These are phyloP conservation scores for Hymenoscyphus salicellus DNA, from an alignment of 2,329 filamentous ascomycete species.

Conservation along the genomic window DNA sequence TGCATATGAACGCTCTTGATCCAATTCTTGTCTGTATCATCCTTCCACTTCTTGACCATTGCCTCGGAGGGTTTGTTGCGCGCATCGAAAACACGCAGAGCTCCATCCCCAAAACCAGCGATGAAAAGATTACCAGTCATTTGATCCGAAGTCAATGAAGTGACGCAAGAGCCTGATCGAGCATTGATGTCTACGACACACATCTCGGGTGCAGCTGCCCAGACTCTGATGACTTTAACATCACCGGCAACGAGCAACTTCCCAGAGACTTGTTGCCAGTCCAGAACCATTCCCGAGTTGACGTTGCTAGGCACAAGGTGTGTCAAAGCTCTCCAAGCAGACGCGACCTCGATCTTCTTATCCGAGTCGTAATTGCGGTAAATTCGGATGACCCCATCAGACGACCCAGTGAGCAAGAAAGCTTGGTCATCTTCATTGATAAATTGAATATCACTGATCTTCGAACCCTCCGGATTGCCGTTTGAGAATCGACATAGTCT, in stretches of 20 bases:
- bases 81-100: slow-evolving; percentile 90
- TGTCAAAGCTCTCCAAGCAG: slow-evolving; percentile 85
- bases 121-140: slow-evolving; percentile 96
- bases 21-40: slow-evolving; percentile 82
- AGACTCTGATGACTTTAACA: slow-evolving; percentile 90
- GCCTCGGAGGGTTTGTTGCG: slow-evolving; percentile 77
- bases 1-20: slow-evolving; percentile 96
- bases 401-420: slow-evolving; percentile 89
- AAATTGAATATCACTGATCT: slow-evolving; percentile 91
- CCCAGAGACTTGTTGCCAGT: slow-evolving; percentile 98
- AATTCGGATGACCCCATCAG: slow-evolving; percentile 88
- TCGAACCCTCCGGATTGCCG: slow-evolving; percentile 85
- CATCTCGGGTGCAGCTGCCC: slow-evolving; percentile 91
- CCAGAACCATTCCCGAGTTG: slow-evolving; percentile 93
- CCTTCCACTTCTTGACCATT: slow-evolving; percentile 96
- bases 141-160: slow-evolving; percentile 92
- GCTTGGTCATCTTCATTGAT: slow-evolving; percentile 99
- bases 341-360: slow-evolving; percentile 76
- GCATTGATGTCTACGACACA: slow-evolving; percentile 93
- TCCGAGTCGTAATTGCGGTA: slow-evolving; percentile 87
- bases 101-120: slow-evolving; percentile 93
- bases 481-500: slow-evolving; percentile 86
- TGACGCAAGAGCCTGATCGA: slow-evolving; percentile 91
- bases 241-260: slow-evolving; percentile 94
- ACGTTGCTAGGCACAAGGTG: slow-evolving; percentile 92